These are phyloP conservation scores for Chamaecyparis obtusa DNA, from an alignment of 75 land plant genomes.

Conservation along the genomic window DNA sequence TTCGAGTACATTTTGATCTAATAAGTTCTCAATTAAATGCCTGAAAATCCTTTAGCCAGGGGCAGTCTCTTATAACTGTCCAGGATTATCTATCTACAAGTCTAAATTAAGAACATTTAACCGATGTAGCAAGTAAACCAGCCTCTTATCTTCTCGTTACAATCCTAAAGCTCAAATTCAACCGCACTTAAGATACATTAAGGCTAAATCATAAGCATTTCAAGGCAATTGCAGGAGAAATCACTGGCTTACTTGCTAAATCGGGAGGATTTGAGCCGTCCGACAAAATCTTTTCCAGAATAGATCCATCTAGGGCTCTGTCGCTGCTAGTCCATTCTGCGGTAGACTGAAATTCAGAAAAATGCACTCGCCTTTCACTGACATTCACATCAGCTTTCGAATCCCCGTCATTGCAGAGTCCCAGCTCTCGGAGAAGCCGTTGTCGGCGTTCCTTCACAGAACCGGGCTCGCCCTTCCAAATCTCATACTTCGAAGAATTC, in stretches of 20 bases:
- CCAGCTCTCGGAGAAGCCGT: constrained; percentile 67
- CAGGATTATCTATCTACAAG: no score
- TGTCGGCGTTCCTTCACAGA: constrained; percentile 75
- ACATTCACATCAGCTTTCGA: not conserved
- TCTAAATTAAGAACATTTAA: no score
- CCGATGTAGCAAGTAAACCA: no score
- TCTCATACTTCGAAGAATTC: constrained; percentile 44
- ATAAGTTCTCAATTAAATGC: no score
- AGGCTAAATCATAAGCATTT: no score
- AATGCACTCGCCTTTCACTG: not conserved
- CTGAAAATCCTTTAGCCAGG: no score
- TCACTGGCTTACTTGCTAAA: not conserved
- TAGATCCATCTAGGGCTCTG: constrained; percentile 2
- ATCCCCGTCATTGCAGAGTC: constrained; percentile 32
- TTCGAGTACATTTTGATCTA: no score
- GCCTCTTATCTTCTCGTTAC: no score
- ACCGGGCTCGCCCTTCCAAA: constrained; percentile 74
- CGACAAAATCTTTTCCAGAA: not conserved
- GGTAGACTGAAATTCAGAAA: not conserved
- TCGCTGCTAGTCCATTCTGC: not conserved
- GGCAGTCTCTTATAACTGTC: no score
- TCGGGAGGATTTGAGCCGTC: constrained; percentile 1
- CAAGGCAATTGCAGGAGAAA: not conserved
- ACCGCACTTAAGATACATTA: no score
- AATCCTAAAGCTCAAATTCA: no score